Evolutionary conservation across 2,329 filamentous ascomycete genomes (phyloP).

Genomic region (Diaporthe velutina): DNA sequence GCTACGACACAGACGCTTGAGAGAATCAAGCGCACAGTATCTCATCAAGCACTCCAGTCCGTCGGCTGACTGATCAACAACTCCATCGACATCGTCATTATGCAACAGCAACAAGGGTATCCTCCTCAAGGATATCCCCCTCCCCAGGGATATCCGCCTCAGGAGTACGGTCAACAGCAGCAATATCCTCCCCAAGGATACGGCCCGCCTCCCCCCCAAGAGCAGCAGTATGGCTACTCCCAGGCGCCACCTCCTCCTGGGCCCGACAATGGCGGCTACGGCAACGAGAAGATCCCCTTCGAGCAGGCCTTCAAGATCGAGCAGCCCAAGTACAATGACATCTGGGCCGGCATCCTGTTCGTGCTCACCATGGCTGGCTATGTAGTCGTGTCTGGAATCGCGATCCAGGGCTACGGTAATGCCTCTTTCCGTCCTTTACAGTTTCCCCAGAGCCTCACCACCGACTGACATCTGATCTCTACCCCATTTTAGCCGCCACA

Average conservation of each 20-base stretch:
- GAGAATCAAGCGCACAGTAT: background rate
- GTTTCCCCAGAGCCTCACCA: background rate
- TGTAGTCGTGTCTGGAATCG: conserved; percentile 79
- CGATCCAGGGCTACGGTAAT: conserved; percentile 79
- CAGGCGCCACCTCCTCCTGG: conserved; percentile 34
- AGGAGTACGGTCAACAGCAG: conserved; percentile 28
- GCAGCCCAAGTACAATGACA: conserved; percentile 88
- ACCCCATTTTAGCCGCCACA: conserved; percentile 54
- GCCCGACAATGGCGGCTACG: conserved; percentile 37
- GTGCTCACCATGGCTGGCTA: conserved; percentile 67
- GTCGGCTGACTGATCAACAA: background rate
- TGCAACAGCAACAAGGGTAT: conserved; percentile 30
- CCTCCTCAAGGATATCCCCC: conserved; percentile 17
- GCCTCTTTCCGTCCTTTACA: background rate
- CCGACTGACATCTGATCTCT: conserved; percentile 34
- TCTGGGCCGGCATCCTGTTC: conserved; percentile 84
- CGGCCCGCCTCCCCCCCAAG: conserved; percentile 24
- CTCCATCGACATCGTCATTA: background rate
- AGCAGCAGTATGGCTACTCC: conserved; percentile 31
- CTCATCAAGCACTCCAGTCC: background rate
- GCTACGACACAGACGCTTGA: background rate
- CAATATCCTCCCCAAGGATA: conserved; percentile 32
- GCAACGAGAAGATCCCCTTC: conserved; percentile 69
- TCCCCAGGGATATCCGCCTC: conserved; percentile 29
- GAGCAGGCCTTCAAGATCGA: conserved; percentile 86